A percentile compares a stretch with the other conserved stretches of the same genome.
phyloP scores from a whole-genome alignment of 306 rosid genomes.

The Cicer cuneatum region DNA sequence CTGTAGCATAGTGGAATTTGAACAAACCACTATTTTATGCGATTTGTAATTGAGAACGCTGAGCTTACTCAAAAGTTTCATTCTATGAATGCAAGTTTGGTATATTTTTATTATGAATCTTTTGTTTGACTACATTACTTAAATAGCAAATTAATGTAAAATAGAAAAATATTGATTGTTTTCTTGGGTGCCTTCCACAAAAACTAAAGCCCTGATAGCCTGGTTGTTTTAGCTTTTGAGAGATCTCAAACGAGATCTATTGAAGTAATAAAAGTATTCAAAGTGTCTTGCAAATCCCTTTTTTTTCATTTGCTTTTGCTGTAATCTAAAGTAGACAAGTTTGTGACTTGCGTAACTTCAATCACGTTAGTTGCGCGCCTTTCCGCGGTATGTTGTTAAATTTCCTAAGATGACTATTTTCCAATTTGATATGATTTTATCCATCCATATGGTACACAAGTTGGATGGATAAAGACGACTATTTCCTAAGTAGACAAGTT shows the following conservation, averaged over 20 bases:
- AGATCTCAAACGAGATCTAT: background rate
- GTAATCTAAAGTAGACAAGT: background rate
- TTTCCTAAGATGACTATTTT: background rate
- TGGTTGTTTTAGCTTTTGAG: background rate
- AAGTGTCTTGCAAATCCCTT: background rate
- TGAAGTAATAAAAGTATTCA: background rate
- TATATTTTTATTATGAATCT: slow-evolving; percentile 7
- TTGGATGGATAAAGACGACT: no score
- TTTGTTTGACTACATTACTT: slow-evolving; percentile 7
- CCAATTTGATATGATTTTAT: background rate
- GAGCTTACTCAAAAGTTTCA: no score
- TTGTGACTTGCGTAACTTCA: background rate
- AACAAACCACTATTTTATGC: no score
- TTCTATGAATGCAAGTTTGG: background rate
- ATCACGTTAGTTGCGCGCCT: slow-evolving; percentile 5
- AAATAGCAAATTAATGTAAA: slow-evolving; percentile 1
- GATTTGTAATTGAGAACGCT: no score
- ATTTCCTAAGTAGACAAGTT: no score
- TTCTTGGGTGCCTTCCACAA: background rate
- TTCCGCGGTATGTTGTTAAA: slow-evolving; percentile 1
- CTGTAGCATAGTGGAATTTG: no score
- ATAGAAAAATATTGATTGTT: slow-evolving; percentile 1
- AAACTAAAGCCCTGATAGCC: background rate
- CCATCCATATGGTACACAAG: background rate
- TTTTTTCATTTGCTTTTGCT: background rate